These are phyloP conservation scores for Wickerhamomyces xylosicus DNA, from an alignment of 805 yeast species.

Conservation along the genomic window DNA sequence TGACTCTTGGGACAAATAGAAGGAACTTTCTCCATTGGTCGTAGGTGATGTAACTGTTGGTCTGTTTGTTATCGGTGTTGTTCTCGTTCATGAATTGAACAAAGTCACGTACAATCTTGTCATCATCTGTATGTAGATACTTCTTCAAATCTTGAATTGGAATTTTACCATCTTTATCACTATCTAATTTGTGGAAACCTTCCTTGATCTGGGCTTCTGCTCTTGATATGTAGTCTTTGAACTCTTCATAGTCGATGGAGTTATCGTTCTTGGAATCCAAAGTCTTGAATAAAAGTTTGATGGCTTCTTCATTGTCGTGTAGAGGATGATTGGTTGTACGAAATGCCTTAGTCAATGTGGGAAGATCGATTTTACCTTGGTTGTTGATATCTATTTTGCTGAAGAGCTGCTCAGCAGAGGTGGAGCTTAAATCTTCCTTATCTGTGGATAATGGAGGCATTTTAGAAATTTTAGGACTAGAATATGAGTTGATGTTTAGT, in stretches of 20 bases:
- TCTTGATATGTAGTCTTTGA: constrained; percentile 47
- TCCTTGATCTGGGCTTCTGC: constrained; percentile 64
- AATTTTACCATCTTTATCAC: constrained; percentile 63
- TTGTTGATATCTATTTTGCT: constrained; percentile 30
- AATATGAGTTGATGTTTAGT: no score
- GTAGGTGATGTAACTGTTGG: constrained; percentile 56
- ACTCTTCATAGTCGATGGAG: constrained; percentile 53
- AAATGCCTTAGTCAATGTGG: constrained; percentile 28
- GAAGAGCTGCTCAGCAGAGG: constrained; percentile 23
- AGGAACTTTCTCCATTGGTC: constrained; percentile 83
- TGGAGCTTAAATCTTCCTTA: constrained; percentile 2
- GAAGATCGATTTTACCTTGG: constrained; percentile 27
- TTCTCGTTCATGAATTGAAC: constrained; percentile 24
- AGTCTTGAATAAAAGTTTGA: constrained; percentile 43
- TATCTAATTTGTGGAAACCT: constrained; percentile 63
- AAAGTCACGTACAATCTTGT: constrained; percentile 49
- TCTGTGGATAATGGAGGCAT: not conserved
- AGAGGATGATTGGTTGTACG: constrained; percentile 48
- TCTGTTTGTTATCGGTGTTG: constrained; percentile 15
- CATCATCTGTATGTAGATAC: constrained; percentile 50
- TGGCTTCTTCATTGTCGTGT: constrained; percentile 47
- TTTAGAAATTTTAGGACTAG: not conserved
- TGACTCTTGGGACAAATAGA: constrained; percentile 69
- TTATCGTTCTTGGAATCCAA: constrained; percentile 51
- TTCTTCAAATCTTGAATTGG: constrained; percentile 53